These are phyloP conservation scores for Parsonsia alboflavescens DNA, from an alignment of 257 asterid genomes.

Conservation along the genomic window DNA sequence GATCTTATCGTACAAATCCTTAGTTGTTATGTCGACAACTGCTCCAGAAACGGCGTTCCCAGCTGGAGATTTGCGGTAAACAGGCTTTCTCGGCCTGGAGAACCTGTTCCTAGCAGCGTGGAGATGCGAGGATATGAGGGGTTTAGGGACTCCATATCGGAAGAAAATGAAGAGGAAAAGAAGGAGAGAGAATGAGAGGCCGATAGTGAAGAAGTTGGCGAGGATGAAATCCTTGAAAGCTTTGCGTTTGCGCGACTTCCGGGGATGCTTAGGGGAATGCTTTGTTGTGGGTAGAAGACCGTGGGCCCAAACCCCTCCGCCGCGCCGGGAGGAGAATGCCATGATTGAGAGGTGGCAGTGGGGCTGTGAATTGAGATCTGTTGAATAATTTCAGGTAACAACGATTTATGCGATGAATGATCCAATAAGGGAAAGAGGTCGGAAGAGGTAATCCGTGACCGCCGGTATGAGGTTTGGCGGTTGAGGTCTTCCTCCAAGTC, in stretches of 20 bases:
- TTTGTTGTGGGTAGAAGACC: conserved; percentile 56
- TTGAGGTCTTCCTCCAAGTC: not conserved
- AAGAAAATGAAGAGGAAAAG: conserved; percentile 56
- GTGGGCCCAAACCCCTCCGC: conserved; percentile 70
- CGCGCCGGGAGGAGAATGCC: conserved; percentile 90
- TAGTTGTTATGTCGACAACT: conserved; percentile 77
- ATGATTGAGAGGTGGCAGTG: conserved; percentile 33
- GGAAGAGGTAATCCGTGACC: no score
- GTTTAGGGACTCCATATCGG: conserved; percentile 62
- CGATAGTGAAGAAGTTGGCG: conserved; percentile 75
- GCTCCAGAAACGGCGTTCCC: conserved; percentile 53
- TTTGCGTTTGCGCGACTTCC: conserved; percentile 66
- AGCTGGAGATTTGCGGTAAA: conserved; percentile 38
- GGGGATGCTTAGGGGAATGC: conserved; percentile 46
- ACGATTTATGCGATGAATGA: not conserved
- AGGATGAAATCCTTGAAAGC: conserved; percentile 59
- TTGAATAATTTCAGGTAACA: not conserved
- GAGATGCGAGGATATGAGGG: conserved; percentile 43
- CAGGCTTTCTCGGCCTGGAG: conserved; percentile 50
- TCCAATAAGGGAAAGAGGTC: not conserved
- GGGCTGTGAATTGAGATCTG: conserved; percentile 16
- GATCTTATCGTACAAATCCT: conserved; percentile 81
- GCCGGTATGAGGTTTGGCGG: not conserved
- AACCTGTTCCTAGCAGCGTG: conserved; percentile 39
- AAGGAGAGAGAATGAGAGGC: conserved; percentile 54